Base-by-base conservation (phyloP, 1,139 yeast genomes). In the Lodderomyces metapsilosis region DNA sequence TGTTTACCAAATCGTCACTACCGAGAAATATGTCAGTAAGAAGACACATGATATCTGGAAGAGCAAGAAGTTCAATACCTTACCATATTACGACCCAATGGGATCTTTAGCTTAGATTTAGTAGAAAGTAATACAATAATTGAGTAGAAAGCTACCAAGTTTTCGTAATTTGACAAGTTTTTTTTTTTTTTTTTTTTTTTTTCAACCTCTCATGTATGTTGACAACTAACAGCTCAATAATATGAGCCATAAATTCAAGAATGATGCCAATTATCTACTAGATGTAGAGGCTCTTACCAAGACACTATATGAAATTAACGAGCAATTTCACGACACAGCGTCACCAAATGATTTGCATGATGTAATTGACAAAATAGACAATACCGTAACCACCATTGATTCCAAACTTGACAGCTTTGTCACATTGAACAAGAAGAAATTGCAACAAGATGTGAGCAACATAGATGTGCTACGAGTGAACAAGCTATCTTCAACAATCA, bases 71-170 rank as follows among this genome's bases (percentile, higher is more conserved):
- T 83, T 78, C 46, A 70, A 68, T 43, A 76, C 74, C 9, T 71
- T 87, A 44, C 94, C 94, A 36, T 82, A 80, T 44, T 86, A 85
- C 73, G 95, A 87, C 57, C 95, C 95, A 38, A 83, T 88, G 86
- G 95, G 95, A 39, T 84, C 94, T 2, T 69, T 87, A 47, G 95
- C 95, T 25, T 67, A 52, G 18, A 13, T 5, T 22, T n/a, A n/a
- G n/a, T n/a, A n/a, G n/a, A n/a, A n/a, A n/a, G n/a, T n/a, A n/a
- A n/a, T n/a, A n/a, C n/a, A n/a, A n/a, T n/a, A 25, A 25, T 25
- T 20, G 22, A 20, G 15, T 25, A 25, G n/a, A n/a, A 12, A 24
- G 22, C 22, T 20, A 20, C 22, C 22, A 24, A 6, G 27, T 11
- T 24, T 24, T 11, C n/a, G 9, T 24, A 8, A 24, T 9, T 4